Evolutionary conservation across 495 filamentous ascomycete species (phyloP), one percentile per base, ranked within the genome.

Genomic region (Penicillium pancosmium): DNA sequence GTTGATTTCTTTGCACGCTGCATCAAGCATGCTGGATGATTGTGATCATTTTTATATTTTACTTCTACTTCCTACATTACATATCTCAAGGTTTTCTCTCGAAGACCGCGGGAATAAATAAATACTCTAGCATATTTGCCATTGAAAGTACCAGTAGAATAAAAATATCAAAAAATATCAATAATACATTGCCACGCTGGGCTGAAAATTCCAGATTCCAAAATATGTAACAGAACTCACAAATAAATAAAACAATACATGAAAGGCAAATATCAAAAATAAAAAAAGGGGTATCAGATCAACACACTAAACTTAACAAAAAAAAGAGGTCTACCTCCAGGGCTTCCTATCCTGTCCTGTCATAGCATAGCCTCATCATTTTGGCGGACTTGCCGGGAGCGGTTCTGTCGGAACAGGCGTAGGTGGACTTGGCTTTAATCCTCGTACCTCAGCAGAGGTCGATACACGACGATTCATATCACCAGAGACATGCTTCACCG

Each of bases 401-500:
- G 50, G 35, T 36, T 48, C 62, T 13, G 50, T 44, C 15, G 59
- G 41, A 23, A 57, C 54, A 21, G 56, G 31, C 38, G 54, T 38
- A 13, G 27, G 27, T 9, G 27, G 27, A 31, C 67, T 46, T 13
- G 70, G 63, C n/a, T 63, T 73, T 35, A 75, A 60, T 9, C 62
- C 65, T 7, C 68, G 59, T 15, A 77, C 58, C 33, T 66, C 65
- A 8, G 68, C 56, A 4, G 71, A 69, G 23, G 71, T 64, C 12
- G 78, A 79, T 47, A 67, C 64, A 50, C 74, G 71, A 47, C 69
- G 76, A 52, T 66, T 72, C 44, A 70, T 71, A 16, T 52, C 63
- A 43, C 77, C 75, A 25, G 86, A 23, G 23, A 23, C 54, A 27
- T 78, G 75, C 43, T 63, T 65, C 36, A 87, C 75, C 56, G 81